phyloP scores from a whole-genome alignment of 768 basidiomycete species.

The Sarcodon aspratus region DNA sequence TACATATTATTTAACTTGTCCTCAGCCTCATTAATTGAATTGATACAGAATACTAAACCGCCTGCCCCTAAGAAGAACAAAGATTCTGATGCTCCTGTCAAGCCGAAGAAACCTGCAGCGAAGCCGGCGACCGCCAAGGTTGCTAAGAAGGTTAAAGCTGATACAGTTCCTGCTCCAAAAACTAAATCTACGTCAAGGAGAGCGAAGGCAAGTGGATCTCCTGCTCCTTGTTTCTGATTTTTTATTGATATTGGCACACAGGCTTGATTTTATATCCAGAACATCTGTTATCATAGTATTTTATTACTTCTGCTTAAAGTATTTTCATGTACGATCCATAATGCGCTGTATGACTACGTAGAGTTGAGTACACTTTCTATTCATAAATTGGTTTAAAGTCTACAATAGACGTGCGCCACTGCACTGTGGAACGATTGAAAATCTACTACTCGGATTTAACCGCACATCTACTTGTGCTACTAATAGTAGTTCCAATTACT shows the following conservation, averaged over 20 bases:
- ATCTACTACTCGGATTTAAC: too few relatives aligned
- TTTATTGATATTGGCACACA: neutral
- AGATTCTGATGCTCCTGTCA: slow-evolving; percentile 13
- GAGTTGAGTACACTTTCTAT: too few relatives aligned
- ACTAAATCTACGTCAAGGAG: slow-evolving; percentile 13
- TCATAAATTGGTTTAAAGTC: too few relatives aligned
- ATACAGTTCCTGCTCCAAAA: slow-evolving; percentile 9
- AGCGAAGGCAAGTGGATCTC: slow-evolving; percentile 1
- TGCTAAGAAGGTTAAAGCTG: slow-evolving; percentile 8
- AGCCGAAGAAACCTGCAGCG: slow-evolving; percentile 17
- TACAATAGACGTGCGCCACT: too few relatives aligned
- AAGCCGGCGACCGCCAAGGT: slow-evolving; percentile 19
- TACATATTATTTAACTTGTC: slow-evolving; percentile 12
- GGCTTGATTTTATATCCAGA: neutral
- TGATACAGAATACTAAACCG: slow-evolving; percentile 23
- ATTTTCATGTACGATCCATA: neutral
- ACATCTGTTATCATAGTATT: slow-evolving; percentile 4
- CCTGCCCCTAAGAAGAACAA: slow-evolving; percentile 18
- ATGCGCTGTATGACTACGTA: neutral
- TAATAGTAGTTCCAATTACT: too few relatives aligned
- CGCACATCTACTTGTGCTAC: too few relatives aligned
- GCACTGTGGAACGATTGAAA: too few relatives aligned
- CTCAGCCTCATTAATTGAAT: slow-evolving; percentile 7
- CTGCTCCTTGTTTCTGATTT: neutral
- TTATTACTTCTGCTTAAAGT: neutral